These are phyloP conservation scores for Monilinia vaccinii-corymbosi DNA, from an alignment of 2,329 filamentous ascomycete species.

Conservation along the genomic window DNA sequence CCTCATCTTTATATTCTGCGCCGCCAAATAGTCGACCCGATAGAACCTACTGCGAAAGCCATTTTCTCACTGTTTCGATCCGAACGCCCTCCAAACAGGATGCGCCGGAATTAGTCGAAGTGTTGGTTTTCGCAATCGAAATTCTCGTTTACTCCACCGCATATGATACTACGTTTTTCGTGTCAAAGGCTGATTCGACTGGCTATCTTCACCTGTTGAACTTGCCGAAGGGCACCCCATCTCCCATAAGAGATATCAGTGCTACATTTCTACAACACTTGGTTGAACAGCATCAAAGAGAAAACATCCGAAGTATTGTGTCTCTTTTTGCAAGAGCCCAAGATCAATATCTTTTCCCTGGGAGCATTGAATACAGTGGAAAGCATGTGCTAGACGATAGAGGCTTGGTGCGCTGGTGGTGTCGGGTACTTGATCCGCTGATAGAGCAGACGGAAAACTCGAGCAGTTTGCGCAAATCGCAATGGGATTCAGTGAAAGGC, in stretches of 20 bases:
- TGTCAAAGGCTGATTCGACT: slow-evolving; percentile 95
- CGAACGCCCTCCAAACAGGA: slow-evolving; percentile 18
- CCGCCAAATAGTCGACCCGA: slow-evolving; percentile 64
- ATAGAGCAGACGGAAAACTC: slow-evolving; percentile 28
- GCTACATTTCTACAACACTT: slow-evolving; percentile 70
- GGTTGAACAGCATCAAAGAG: slow-evolving; percentile 54
- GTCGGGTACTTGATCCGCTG: slow-evolving; percentile 72
- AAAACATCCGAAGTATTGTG: slow-evolving; percentile 61
- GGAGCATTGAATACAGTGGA: slow-evolving; percentile 70
- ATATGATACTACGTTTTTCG: slow-evolving; percentile 76
- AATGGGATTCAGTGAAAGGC: slow-evolving; percentile 50
- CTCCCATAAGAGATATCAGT: slow-evolving; percentile 66
- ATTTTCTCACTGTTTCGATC: slow-evolving; percentile 59
- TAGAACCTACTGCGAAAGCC: slow-evolving; percentile 76
- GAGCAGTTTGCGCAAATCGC: background rate
- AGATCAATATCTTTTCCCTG: slow-evolving; percentile 89
- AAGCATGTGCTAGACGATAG: slow-evolving; percentile 93
- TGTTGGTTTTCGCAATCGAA: slow-evolving; percentile 78
- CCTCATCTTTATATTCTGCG: slow-evolving; percentile 69
- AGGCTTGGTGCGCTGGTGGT: slow-evolving; percentile 93
- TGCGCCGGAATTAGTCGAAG: slow-evolving; percentile 26
- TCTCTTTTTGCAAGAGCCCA: slow-evolving; percentile 90
- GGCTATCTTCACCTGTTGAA: slow-evolving; percentile 67
- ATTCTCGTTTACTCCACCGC: slow-evolving; percentile 78
- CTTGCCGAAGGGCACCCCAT: slow-evolving; percentile 53